Conservation (phyloP, 176 grass and related monocot species). For the Paspalum notatum region DNA sequence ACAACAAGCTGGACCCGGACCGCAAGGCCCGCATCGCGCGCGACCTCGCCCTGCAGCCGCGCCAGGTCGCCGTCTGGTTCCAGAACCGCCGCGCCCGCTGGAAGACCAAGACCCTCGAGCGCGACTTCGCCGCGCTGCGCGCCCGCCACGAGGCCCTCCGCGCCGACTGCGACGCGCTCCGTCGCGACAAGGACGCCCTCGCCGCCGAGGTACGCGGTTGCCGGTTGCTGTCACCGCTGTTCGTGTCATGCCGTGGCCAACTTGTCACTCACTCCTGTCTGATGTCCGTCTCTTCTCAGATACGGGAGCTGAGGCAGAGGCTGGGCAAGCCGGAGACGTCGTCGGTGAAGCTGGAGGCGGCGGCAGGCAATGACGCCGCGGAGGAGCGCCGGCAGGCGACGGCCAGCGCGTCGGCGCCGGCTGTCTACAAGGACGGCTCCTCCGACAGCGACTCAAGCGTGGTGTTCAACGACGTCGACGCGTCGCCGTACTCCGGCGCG, state of each 20-base stretch:
- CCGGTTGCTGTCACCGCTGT: background rate
- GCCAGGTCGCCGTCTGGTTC: conserved; percentile 96
- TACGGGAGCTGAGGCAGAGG: conserved; percentile 58
- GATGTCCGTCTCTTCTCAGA: conserved; percentile 15
- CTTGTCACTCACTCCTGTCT: background rate
- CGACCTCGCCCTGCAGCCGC: conserved; percentile 82
- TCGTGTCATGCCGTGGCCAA: background rate
- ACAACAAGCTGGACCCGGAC: conserved; percentile 76
- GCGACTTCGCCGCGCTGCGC: conserved; percentile 71
- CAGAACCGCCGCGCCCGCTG: conserved; percentile 95
- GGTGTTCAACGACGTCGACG: conserved; percentile 68
- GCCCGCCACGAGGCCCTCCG: conserved; percentile 68
- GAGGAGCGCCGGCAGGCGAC: conserved; percentile 28
- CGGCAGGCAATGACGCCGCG: conserved; percentile 21
- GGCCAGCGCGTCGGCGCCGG: background rate
- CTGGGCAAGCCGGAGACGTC: conserved; percentile 36
- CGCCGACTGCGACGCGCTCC: conserved; percentile 74
- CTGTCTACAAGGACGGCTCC: conserved; percentile 65
- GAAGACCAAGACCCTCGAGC: conserved; percentile 94
- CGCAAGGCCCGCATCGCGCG: conserved; percentile 70
- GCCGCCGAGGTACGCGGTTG: conserved; percentile 44
- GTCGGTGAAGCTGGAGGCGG: conserved; percentile 26
- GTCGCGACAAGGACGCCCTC: conserved; percentile 73
- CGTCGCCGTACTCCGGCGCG: conserved; percentile 45
- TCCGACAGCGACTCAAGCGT: conserved; percentile 86